Evolutionary conservation across 2,329 filamentous ascomycete genomes (phyloP), one percentile per base, ranked within the genome.

Genomic region (Lasiodiplodia theobromae): DNA sequence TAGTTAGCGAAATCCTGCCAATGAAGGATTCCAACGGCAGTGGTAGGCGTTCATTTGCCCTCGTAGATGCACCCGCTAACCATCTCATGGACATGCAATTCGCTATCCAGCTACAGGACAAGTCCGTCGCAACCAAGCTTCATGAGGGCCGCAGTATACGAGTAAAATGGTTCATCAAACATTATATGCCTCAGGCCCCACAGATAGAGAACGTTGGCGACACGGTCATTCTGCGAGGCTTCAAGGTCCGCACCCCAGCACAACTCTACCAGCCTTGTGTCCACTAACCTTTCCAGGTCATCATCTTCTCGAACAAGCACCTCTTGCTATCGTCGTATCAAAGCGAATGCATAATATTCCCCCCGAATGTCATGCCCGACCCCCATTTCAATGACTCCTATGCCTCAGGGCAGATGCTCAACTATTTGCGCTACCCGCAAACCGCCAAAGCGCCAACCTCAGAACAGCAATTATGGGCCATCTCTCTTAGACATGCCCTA

Each of bases 211-310:
- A 80, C 2, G 77, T 82, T 2, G 86, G 86, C 5, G 92, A 94
- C 78, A 82, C 92, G n/a, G 80, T 93, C 5, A 77, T 93, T 4
- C 72, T 94, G 16, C 84, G 86, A 52, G 73, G n/a, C 7, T 31
- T 57, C 18, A 65, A 65, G 47, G 34, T 56, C 10, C 8, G 47
- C 16, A 21, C 14, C 18, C 44, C 25, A 38, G 4, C 4, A 25
- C 16, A 21, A 25, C 3, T 14, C n/a, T 4, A 4, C 8, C 12
- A 6, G n/a, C 21, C 6, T 34, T 21, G 8, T 34, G 6, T 21
- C 12, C 18, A 18, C 25, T n/a, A 21, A 18, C 21, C 8, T 16
- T n/a, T 37, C 11, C 11, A 64, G 60, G n/a, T 64, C 44, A 5
- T 3, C 23, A 1, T 3, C 23, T 21, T 37, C 60, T 8, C 6